Base-by-base conservation (phyloP, 2,329 filamentous ascomycete genomes). In the Incumbomyces delicatus region DNA sequence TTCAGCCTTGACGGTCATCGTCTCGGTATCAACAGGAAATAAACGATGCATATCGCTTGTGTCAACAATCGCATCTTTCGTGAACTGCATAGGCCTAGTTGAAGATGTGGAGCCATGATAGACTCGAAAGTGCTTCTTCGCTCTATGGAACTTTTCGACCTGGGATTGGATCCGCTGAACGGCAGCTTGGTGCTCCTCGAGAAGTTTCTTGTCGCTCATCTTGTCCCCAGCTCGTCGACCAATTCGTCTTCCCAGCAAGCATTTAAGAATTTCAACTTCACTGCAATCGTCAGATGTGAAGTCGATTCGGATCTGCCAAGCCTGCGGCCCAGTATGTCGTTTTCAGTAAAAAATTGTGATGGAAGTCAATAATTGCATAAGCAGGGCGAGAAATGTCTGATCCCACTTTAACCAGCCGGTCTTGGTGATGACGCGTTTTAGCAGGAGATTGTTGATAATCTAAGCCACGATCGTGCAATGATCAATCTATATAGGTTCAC, bases 51-150 rank as follows among this genome's bases (percentile, higher is more conserved):
- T 52, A 27, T 49, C 44, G 46, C 57, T 58, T 30, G 55, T 57
- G 43, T 58, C 54, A 17, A 58, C 48, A 22, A 53, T 44, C 10
- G 38, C 47, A 40, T 53, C 49, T 4, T 44, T 48, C 27, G 63
- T 64, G 27, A 71, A 70, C 16, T 68, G 65, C 6, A 72, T 71
- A 20, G 74, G 73, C 6, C 85, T 79, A 32, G 85, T 88, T 63
- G 79, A 85, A 66, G 86, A 87, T 20, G 84, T 87, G 0, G 81
- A 80, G 50, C 85, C 85, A 64, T 88, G 84, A 56, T 80, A 84
- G 59, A 88, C 81, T n/a, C 83, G 75, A 63, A 85, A 88, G 2
- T 81, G 76, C 58, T 74, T 65, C 46, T 72, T 63, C 37, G 68
- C 68, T 11, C 67, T 62, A 58, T 73, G 59, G 61, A 77, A 78